These are phyloP conservation scores for Leccinum disarticulatum DNA, from an alignment of 768 basidiomycete species.

Conservation along the genomic window DNA sequence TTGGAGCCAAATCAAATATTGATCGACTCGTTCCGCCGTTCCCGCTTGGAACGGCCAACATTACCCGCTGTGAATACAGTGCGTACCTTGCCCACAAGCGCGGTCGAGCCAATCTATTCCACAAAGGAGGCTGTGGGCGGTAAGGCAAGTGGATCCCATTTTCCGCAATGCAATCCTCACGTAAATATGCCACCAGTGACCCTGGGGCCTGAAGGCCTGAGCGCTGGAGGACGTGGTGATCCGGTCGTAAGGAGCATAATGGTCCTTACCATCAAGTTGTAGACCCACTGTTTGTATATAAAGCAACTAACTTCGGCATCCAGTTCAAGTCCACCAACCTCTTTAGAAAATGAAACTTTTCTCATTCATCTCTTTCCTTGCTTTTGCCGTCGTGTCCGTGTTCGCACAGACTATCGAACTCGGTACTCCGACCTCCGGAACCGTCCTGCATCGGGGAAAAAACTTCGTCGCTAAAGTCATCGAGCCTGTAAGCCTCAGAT, in stretches of 20 bases:
- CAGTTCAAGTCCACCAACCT: not conserved
- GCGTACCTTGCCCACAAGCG: not conserved
- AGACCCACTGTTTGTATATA: constrained; percentile 2
- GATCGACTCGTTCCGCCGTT: not conserved
- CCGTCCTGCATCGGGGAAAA: constrained; percentile 16
- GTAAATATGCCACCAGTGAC: not conserved
- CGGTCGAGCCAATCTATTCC: not conserved
- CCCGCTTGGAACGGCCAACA: not conserved
- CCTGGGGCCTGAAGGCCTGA: not conserved
- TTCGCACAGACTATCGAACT: constrained; percentile 31
- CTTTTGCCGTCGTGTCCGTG: constrained; percentile 7
- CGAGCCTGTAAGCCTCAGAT: constrained; percentile 20
- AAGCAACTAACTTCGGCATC: not conserved
- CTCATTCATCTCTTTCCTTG: constrained; percentile 6
- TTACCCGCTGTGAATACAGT: not conserved
- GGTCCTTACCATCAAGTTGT: not conserved
- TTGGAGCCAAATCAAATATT: not conserved
- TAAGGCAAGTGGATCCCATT: not conserved
- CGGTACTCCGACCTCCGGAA: constrained; percentile 22
- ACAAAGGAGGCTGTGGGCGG: not conserved
- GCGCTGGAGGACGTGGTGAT: not conserved
- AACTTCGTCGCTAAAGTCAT: constrained; percentile 21
- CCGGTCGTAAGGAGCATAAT: not conserved
- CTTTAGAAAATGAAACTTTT: constrained; percentile 20
- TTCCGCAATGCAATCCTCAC: not conserved